Conservation (phyloP, 345 rosid genomes). For the Theobroma cacao region DNA sequence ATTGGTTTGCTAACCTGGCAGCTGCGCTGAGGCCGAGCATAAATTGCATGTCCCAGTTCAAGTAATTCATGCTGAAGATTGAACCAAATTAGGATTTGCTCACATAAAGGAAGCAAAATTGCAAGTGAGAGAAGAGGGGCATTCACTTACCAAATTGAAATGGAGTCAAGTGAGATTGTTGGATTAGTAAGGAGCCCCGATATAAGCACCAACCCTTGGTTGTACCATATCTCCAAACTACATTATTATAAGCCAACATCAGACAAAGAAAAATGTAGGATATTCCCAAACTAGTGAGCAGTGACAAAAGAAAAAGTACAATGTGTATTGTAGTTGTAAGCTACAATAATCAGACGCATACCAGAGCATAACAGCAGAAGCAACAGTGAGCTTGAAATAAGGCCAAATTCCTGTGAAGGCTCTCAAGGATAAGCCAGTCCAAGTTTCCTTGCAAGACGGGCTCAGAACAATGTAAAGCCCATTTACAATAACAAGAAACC, state of each 20-base stretch:
- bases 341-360: constrained; percentile 13
- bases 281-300: not conserved
- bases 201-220: constrained; percentile 79
- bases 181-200: constrained; percentile 79
- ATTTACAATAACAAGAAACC: constrained; percentile 55
- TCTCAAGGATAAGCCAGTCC: constrained; percentile 64
- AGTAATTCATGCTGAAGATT: constrained; percentile 86
- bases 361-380: constrained; percentile 96
- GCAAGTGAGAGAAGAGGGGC: not conserved
- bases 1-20: constrained; percentile 48
- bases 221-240: constrained; percentile 96
- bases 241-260: constrained; percentile 1
- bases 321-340: not conserved
- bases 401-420: constrained; percentile 89
- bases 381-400: constrained; percentile 79
- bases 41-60: constrained; percentile 82
- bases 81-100: constrained; percentile 9
- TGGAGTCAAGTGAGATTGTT: constrained; percentile 67
- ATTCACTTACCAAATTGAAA: constrained; percentile 72
- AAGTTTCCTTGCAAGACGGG: constrained; percentile 69
- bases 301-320: not conserved
- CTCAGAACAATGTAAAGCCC: constrained; percentile 63
- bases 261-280: not conserved
- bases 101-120: not conserved
- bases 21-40: constrained; percentile 90